Base-by-base conservation (phyloP, 139 green algal species). In the Chlamydomonas incerta region DNA sequence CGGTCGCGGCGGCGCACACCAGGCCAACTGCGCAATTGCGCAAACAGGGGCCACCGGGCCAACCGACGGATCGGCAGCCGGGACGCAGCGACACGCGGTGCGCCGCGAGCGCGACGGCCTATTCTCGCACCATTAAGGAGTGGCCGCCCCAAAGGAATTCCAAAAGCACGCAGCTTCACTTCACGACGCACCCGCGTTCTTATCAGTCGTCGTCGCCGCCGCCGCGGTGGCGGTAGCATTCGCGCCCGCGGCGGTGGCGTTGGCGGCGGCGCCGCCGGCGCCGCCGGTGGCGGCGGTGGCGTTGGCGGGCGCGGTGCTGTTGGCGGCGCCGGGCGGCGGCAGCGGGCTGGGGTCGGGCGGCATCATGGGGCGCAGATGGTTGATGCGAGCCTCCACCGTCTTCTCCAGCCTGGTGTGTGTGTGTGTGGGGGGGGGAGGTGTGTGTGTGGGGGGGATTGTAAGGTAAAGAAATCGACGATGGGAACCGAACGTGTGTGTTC, bases 341-440 rank as follows among this genome's bases (percentile, higher is more conserved):
- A 67, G 80, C 33, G 80, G 52, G 31, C 21, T 14, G 13, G 80
- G 67, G 31, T 85, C 67, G 10, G 80, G 80, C 31, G 80, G 80
- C 67, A 76, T 77, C 13, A 71, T 24, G 2, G 80, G 80, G 50
- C 20, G 15, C 13, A 85, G 80, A 67, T 85, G 80, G n/a, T 66
- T 14, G 47, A 85, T 76, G 67, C 80, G 80, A 1, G 5, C 5
- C 34, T 69, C 31, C 37, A 83, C 77, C 26, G 52, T 28, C 60
- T 23, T 17, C 24, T 28, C 75, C 14, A 73, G 75, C 26, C 62
- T 72, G 75, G n/a, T 14, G 47, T 10, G 21, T 28, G 1, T 14
- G 0, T 0, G 5, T 14, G 20, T 15, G 67, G 33, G 33, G 1
- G 33, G 18, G 8, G 11, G 20, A 21, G 60, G 23, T 2, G 60